Percentiles rank a stretch among this genome's conserved stretches.
Evolutionary conservation across 2,329 filamentous ascomycete species (phyloP).

Genomic region (Gnomoniopsis smithogilvyi): DNA sequence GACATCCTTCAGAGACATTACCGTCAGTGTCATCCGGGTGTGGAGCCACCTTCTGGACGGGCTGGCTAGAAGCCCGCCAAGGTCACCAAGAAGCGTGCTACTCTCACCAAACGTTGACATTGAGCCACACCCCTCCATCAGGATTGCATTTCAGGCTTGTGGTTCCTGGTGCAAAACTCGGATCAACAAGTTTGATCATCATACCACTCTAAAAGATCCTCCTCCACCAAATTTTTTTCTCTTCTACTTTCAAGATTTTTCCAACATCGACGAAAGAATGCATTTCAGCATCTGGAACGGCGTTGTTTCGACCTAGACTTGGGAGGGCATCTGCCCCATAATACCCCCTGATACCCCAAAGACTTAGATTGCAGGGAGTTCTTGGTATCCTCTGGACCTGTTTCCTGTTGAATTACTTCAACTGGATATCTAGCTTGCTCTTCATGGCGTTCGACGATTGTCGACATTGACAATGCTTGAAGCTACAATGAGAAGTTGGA

Average conservation of each 20-base stretch:
- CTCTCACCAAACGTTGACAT: neutral
- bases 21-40: slow-evolving; percentile 33
- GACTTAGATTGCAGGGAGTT: slow-evolving; percentile 15
- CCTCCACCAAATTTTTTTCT: too few species aligned
- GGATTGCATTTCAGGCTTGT: slow-evolving; percentile 8
- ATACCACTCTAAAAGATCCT: neutral
- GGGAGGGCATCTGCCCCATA: slow-evolving; percentile 4
- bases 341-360: slow-evolving; percentile 18
- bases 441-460: too few species aligned
- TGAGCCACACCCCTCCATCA: slow-evolving; percentile 1
- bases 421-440: too few species aligned
- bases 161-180: neutral
- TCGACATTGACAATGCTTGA: neutral
- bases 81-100: neutral
- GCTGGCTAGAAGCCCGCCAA: slow-evolving; percentile 4
- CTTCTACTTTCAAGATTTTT: slow-evolving; percentile 1
- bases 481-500: neutral
- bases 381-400: neutral
- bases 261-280: slow-evolving; percentile 2
- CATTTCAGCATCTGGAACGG: slow-evolving; percentile 17
- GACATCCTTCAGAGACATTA: slow-evolving; percentile 17
- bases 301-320: slow-evolving; percentile 16
- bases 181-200: neutral
- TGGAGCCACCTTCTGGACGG: slow-evolving; percentile 34
- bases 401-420: too few species aligned